phyloP scores from a whole-genome alignment of 2,329 filamentous ascomycete species.

The Parastagonospora avenae region DNA sequence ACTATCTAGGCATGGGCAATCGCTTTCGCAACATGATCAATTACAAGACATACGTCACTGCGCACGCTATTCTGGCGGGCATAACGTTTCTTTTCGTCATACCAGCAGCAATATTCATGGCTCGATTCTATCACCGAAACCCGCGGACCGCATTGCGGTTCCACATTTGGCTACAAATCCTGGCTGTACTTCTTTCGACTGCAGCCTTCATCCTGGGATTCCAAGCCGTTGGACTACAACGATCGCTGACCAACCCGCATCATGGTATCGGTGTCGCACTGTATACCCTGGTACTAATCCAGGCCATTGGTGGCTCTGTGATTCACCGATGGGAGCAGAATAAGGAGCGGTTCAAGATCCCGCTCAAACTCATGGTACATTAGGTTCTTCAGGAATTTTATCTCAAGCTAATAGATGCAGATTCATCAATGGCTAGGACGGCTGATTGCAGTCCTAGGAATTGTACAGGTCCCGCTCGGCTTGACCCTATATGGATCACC shows the following conservation, averaged over 20 bases:
- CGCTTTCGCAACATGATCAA: conserved; percentile 71
- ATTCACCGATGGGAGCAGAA: conserved; percentile 62
- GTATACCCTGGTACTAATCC: conserved; percentile 73
- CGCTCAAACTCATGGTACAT: conserved; percentile 63
- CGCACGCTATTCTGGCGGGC: conserved; percentile 73
- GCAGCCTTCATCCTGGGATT: conserved; percentile 76
- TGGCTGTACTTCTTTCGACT: conserved; percentile 70
- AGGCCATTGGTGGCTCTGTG: conserved; percentile 71
- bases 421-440: conserved; percentile 90
- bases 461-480: conserved; percentile 86
- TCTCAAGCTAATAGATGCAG: conserved; percentile 53
- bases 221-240: conserved; percentile 74
- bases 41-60: conserved; percentile 73
- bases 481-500: conserved; percentile 93
- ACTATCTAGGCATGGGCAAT: conserved; percentile 75
- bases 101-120: conserved; percentile 74
- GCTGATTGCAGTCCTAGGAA: conserved; percentile 76
- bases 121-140: conserved; percentile 70
- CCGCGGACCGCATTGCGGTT: conserved; percentile 67
- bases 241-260: conserved; percentile 79
- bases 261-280: conserved; percentile 83
- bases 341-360: conserved; percentile 59
- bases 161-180: conserved; percentile 75
- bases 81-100: conserved; percentile 77
- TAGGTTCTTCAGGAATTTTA: not conserved